These are phyloP conservation scores for Yamadazyma laniorum DNA, from an alignment of 805 yeast genomes.

Conservation along the genomic window DNA sequence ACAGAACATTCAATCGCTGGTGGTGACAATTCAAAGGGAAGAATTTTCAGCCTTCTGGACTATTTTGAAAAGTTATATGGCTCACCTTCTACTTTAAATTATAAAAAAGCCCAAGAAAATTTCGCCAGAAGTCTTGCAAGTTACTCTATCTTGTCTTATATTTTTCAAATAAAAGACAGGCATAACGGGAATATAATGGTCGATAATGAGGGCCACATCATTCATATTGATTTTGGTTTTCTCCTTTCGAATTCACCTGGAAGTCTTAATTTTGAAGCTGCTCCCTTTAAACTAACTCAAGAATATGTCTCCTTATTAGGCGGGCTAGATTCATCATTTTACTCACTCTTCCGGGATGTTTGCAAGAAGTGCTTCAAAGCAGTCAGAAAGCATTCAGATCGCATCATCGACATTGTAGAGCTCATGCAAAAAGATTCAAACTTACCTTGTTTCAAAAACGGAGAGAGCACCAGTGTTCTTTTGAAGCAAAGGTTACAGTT, in stretches of 20 bases:
- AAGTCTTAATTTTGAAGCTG: slow-evolving; percentile 94
- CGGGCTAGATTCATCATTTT: slow-evolving; percentile 65
- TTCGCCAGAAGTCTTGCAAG: slow-evolving; percentile 88
- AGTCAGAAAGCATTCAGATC: slow-evolving; percentile 70
- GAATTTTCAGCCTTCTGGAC: slow-evolving; percentile 70
- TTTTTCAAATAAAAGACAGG: slow-evolving; percentile 90
- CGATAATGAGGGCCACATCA: slow-evolving; percentile 91
- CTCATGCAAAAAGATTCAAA: slow-evolving; percentile 90
- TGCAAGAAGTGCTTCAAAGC: slow-evolving; percentile 74
- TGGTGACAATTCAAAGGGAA: slow-evolving; percentile 69
- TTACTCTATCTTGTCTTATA: slow-evolving; percentile 85
- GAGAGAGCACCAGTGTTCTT: slow-evolving; percentile 76
- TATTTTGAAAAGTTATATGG: slow-evolving; percentile 82
- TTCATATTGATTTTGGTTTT: slow-evolving; percentile 95
- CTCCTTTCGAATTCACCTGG: slow-evolving; percentile 94
- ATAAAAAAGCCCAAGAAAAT: slow-evolving; percentile 75
- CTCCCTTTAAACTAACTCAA: slow-evolving; percentile 88
- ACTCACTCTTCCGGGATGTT: slow-evolving; percentile 55
- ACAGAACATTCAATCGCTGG: slow-evolving; percentile 65
- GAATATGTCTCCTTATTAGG: slow-evolving; percentile 90
- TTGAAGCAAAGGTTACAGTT: slow-evolving; percentile 80
- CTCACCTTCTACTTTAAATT: slow-evolving; percentile 48
- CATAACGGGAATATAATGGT: slow-evolving; percentile 98
- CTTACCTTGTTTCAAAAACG: slow-evolving; percentile 89
- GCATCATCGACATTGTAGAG: slow-evolving; percentile 79